Evolutionary conservation across 1,139 yeast genomes (phyloP), one percentile per base, ranked within the genome.

Genomic region (Pichia sp.): DNA sequence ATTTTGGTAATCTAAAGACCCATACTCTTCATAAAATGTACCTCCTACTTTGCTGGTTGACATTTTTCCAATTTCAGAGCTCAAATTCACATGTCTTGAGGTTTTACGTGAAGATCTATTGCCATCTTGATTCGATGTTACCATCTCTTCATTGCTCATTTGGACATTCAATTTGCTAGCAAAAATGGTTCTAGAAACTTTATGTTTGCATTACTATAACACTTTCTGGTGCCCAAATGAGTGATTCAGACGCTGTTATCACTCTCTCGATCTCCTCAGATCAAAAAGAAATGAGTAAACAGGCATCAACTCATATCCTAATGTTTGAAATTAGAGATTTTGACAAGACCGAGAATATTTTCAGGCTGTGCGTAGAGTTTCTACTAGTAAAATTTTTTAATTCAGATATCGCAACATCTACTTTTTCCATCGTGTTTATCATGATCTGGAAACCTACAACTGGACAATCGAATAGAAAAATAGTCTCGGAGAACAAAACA

Each of bases 1-100:
- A 67, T 88, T 89, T 26, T 87, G 76, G 48, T 69, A 66, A 44
- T 79, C 75, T 37, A 83, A 64, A 7, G 81, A 75, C 12, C 91
- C 95, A 62, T 85, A 85, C 46, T 75, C 73, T 10, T 70, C 70
- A 12, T 56, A 55, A 8, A 43, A 53, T 7, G 52, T n/a, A n/a
- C n/a, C n/a, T n/a, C n/a, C n/a, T n/a, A n/a, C n/a, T n/a, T n/a
- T n/a, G n/a, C n/a, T n/a, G n/a, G n/a, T n/a, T n/a, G n/a, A n/a
- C n/a, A n/a, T 54, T n/a, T 55, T 58, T n/a, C 51, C 51, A 2
- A 37, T 13, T n/a, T 13, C 16, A 12, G 16, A 13, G 5, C 3
- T 42, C 18, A 26, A 18, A n/a, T 28, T 40, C 8, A n/a, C 46
- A 19, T 40, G 48, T 21, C 54, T 46, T 7, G 26, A 21, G 13